Percentiles rank a stretch among this genome's conserved stretches.
Evolutionary conservation across 2,329 filamentous ascomycete species (phyloP).

Genomic region (Penicillium sclerotigenum): DNA sequence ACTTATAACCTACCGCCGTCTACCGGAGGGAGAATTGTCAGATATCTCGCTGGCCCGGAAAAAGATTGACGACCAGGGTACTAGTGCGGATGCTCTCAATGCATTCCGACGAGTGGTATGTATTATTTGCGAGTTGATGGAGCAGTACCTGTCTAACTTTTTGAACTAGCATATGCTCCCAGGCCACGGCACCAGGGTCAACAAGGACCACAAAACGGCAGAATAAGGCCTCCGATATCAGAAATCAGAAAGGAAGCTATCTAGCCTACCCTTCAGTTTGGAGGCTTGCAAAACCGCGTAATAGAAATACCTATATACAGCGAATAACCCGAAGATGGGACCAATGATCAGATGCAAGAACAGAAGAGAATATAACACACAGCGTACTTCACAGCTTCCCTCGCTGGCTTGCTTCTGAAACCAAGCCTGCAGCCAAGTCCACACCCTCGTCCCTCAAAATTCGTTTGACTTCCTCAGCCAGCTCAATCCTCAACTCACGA

Average conservation of each 20-base stretch:
- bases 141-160: not conserved
- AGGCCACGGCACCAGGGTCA: constrained; percentile 3
- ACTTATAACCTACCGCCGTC: constrained; percentile 78
- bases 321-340: not conserved
- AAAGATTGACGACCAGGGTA: constrained; percentile 38
- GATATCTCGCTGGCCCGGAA: constrained; percentile 34
- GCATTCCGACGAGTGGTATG: constrained; percentile 57
- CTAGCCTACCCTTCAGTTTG: not conserved
- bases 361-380: not conserved
- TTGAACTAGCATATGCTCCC: constrained; percentile 5
- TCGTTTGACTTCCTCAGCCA: constrained; percentile 37
- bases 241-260: not conserved
- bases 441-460: constrained; percentile 38
- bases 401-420: constrained; percentile 5
- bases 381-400: constrained; percentile 23
- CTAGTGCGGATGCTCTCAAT: constrained; percentile 65
- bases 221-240: not conserved
- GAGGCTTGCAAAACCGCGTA: not conserved
- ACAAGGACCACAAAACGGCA: not conserved
- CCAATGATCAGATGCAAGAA: not conserved
- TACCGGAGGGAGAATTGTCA: constrained; percentile 55
- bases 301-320: not conserved
- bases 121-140: not conserved
- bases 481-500: constrained; percentile 35
- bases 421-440: constrained; percentile 28